These are phyloP conservation scores for Sugiyamaella japonica DNA, from an alignment of 1,139 yeast species.

Conservation along the genomic window DNA sequence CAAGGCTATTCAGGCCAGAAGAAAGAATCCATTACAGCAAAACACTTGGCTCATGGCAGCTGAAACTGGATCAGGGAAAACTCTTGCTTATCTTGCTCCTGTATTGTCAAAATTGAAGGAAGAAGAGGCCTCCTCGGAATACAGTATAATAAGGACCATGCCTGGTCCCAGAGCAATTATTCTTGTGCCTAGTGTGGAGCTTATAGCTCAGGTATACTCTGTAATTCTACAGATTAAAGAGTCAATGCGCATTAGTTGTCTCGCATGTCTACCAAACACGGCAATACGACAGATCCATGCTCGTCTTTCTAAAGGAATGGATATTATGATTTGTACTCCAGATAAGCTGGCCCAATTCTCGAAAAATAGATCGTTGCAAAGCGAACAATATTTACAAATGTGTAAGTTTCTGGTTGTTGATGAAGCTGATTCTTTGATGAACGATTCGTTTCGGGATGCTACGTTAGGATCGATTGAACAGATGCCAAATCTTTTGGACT, in stretches of 20 bases:
- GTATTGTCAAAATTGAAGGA: slow-evolving; percentile 66
- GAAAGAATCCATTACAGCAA: slow-evolving; percentile 41
- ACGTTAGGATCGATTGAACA: slow-evolving; percentile 46
- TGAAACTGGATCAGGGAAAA: slow-evolving; percentile 96
- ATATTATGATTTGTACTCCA: slow-evolving; percentile 84
- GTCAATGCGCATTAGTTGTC: not conserved
- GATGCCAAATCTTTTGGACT: slow-evolving; percentile 57
- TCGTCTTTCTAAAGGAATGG: slow-evolving; percentile 51
- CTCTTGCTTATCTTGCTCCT: slow-evolving; percentile 86
- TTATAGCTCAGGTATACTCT: slow-evolving; percentile 73
- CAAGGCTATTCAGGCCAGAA: slow-evolving; percentile 47
- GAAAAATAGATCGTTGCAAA: slow-evolving; percentile 24
- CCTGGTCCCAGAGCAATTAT: slow-evolving; percentile 61
- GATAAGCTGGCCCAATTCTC: slow-evolving; percentile 32
- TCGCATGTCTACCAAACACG: slow-evolving; percentile 4
- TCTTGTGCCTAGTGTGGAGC: slow-evolving; percentile 83
- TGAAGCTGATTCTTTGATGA: slow-evolving; percentile 94
- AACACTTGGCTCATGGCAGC: slow-evolving; percentile 84
- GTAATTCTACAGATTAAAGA: slow-evolving; percentile 42
- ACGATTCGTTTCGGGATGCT: slow-evolving; percentile 71
- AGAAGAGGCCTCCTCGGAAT: slow-evolving; percentile 32
- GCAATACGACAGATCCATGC: not conserved
- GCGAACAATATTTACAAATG: slow-evolving; percentile 31
- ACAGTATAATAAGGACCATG: slow-evolving; percentile 34
- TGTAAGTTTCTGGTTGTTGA: slow-evolving; percentile 71